A percentile compares a stretch with the other conserved stretches of the same genome.
Conservation (phyloP, 2,329 filamentous ascomycete species). For the Alternaria rosae region DNA sequence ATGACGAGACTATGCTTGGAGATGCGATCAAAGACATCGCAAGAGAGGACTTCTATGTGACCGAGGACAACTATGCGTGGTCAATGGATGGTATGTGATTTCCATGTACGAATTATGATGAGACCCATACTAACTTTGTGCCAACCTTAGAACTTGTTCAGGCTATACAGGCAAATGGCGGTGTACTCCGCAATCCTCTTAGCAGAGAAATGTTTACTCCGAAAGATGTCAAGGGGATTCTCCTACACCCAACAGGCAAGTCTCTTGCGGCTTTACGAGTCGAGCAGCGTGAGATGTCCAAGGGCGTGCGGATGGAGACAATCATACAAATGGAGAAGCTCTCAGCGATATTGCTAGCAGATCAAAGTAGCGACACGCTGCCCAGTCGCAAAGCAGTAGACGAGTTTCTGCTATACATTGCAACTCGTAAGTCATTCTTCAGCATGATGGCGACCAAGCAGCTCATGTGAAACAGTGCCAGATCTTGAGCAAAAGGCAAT, state of each 20-base stretch:
- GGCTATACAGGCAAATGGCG: slow-evolving; percentile 41
- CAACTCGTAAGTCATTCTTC: slow-evolving; percentile 34
- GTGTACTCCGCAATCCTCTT: slow-evolving; percentile 44
- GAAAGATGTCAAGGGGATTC: slow-evolving; percentile 42
- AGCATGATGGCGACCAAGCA: neutral
- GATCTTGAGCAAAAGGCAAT: slow-evolving; percentile 42
- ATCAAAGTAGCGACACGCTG: slow-evolving; percentile 36
- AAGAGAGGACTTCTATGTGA: slow-evolving; percentile 46
- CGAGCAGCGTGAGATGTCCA: slow-evolving; percentile 42
- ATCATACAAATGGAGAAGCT: slow-evolving; percentile 42
- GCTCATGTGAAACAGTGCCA: slow-evolving; percentile 24
- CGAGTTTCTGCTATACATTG: slow-evolving; percentile 44
- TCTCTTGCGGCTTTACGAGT: slow-evolving; percentile 38
- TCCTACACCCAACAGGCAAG: slow-evolving; percentile 36
- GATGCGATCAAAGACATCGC: slow-evolving; percentile 44
- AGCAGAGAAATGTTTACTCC: slow-evolving; percentile 47
- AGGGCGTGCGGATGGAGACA: slow-evolving; percentile 41
- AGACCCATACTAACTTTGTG: slow-evolving; percentile 32
- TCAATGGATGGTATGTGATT: neutral
- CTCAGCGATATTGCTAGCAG: slow-evolving; percentile 34
- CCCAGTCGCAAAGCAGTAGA: slow-evolving; percentile 42
- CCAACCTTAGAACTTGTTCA: slow-evolving; percentile 36
- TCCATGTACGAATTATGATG: neutral
- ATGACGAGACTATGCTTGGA: slow-evolving; percentile 47
- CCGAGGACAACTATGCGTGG: slow-evolving; percentile 53